Conservation (phyloP, 2,329 filamentous ascomycete species). For the Talaromyces verruculosus region DNA sequence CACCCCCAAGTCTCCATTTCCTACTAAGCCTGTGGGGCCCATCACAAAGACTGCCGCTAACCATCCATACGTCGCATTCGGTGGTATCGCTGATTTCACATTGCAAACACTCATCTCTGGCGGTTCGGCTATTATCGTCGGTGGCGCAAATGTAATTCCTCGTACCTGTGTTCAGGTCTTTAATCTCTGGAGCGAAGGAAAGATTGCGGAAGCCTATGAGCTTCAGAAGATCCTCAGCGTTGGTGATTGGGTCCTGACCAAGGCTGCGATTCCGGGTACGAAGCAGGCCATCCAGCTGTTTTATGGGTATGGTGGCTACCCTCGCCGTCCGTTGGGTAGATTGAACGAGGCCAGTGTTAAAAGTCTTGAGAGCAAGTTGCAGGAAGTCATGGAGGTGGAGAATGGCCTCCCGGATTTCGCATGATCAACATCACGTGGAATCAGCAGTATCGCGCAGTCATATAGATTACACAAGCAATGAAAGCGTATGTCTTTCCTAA, state of each 20-base stretch:
- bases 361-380: conserved; percentile 36
- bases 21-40: conserved; percentile 27
- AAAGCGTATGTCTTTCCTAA: background rate
- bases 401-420: conserved; percentile 37
- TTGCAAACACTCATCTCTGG: conserved; percentile 78
- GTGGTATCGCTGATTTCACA: conserved; percentile 85
- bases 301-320: conserved; percentile 79
- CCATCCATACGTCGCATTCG: conserved; percentile 75
- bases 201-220: conserved; percentile 71
- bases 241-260: conserved; percentile 82
- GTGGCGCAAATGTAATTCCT: conserved; percentile 82
- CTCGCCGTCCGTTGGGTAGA: conserved; percentile 60
- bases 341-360: conserved; percentile 34
- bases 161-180: conserved; percentile 80
- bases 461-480: background rate
- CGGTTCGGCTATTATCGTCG: conserved; percentile 81
- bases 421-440: conserved; percentile 19
- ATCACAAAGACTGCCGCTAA: conserved; percentile 33
- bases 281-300: conserved; percentile 81
- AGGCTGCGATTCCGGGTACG: conserved; percentile 78
- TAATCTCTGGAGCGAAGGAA: conserved; percentile 72
- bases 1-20: conserved; percentile 54
- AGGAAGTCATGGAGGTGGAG: conserved; percentile 39
- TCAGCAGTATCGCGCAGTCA: background rate
- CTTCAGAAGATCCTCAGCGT: conserved; percentile 74